phyloP scores from a whole-genome alignment of 2,329 filamentous ascomycete genomes.

The Claviceps pusilla region DNA sequence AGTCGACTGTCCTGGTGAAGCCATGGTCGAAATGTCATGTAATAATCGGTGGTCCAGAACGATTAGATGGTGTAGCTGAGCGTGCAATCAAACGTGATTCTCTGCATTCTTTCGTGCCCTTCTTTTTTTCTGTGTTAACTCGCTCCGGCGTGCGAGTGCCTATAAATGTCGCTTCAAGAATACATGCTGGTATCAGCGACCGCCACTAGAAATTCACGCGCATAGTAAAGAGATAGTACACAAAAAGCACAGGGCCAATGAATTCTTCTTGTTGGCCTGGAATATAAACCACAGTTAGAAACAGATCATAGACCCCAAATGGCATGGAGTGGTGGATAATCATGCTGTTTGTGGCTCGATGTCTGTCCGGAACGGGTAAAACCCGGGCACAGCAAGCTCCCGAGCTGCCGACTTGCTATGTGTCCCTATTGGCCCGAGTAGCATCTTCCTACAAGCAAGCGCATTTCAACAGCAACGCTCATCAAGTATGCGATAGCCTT shows the following conservation, averaged over 20 bases:
- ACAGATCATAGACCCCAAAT: not conserved
- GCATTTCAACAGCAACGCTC: not conserved
- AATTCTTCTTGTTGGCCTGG: not conserved
- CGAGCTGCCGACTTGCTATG: not conserved
- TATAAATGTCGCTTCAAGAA: not conserved
- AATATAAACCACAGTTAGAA: not conserved
- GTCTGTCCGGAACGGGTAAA: conserved; percentile 3
- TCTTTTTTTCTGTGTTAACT: too few species aligned
- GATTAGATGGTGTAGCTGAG: not conserved
- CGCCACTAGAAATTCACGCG: not conserved
- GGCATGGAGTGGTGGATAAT: not conserved
- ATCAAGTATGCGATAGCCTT: not conserved
- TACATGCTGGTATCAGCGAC: not conserved
- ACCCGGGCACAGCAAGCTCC: not conserved
- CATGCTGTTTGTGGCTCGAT: not conserved
- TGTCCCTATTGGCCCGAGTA: not conserved
- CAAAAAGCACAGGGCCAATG: not conserved
- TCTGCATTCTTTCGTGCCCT: not conserved
- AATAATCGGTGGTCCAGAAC: not conserved
- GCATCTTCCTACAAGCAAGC: not conserved
- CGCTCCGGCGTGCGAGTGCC: not conserved
- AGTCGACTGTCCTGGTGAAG: not conserved
- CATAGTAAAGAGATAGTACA: not conserved
- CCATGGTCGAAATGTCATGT: not conserved
- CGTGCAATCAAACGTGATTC: not conserved